Percentiles rank a stretch among this genome's conserved stretches.
These are phyloP conservation scores for Ramularia collo-cygni DNA, from an alignment of 2,329 filamentous ascomycete genomes.

Conservation along the genomic window DNA sequence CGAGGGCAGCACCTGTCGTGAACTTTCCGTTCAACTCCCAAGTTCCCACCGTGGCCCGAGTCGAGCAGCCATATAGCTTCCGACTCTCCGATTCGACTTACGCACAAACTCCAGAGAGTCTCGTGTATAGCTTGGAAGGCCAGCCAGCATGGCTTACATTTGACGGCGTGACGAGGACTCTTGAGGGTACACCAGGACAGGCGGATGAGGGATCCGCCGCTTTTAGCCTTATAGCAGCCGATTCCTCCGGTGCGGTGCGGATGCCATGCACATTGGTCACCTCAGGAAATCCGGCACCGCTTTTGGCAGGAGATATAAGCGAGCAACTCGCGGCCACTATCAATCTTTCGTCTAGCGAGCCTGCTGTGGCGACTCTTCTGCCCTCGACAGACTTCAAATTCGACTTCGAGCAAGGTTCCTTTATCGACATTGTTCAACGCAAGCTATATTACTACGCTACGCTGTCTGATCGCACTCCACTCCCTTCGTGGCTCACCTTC, in stretches of 20 bases:
- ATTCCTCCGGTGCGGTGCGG: slow-evolving; percentile 55
- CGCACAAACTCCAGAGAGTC: slow-evolving; percentile 46
- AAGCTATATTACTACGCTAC: slow-evolving; percentile 68
- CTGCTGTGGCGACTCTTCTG: slow-evolving; percentile 46
- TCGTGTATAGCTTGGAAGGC: slow-evolving; percentile 60
- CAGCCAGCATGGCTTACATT: slow-evolving; percentile 70
- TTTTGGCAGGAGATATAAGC: slow-evolving; percentile 49
- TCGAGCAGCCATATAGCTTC: slow-evolving; percentile 61
- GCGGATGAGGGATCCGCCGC: slow-evolving; percentile 51
- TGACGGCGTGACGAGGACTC: slow-evolving; percentile 55
- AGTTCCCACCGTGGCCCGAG: slow-evolving; percentile 68
- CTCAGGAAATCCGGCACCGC: slow-evolving; percentile 50
- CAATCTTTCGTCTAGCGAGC: slow-evolving; percentile 45
- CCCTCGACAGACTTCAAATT: slow-evolving; percentile 33
- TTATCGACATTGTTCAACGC: slow-evolving; percentile 43
- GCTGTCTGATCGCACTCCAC: slow-evolving; percentile 67
- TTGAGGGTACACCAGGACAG: slow-evolving; percentile 63
- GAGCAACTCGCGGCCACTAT: slow-evolving; percentile 54
- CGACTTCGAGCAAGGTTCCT: slow-evolving; percentile 49
- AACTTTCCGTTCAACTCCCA: slow-evolving; percentile 78
- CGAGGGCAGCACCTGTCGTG: slow-evolving; percentile 30
- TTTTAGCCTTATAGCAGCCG: slow-evolving; percentile 64
- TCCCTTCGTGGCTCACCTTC: slow-evolving; percentile 82
- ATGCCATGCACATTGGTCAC: slow-evolving; percentile 67
- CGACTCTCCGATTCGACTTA: slow-evolving; percentile 70